Conservation (phyloP, 768 basidiomycete species). For the Tricholomella constricta region DNA sequence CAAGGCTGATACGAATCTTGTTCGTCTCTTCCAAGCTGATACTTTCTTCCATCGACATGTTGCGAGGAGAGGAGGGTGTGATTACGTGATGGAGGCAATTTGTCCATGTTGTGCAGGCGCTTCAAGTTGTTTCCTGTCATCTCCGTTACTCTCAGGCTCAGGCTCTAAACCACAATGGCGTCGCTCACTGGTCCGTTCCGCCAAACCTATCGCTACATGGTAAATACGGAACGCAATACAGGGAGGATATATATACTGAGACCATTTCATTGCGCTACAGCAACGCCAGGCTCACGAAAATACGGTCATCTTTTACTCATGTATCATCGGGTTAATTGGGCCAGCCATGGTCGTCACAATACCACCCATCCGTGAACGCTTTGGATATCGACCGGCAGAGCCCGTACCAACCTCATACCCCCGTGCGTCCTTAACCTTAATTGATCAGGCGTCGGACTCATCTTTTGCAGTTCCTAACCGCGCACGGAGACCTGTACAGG, state of each 20-base stretch:
- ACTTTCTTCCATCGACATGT: constrained; percentile 80
- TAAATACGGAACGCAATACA: constrained; percentile 17
- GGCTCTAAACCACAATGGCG: constrained; percentile 35
- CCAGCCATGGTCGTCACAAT: constrained; percentile 72
- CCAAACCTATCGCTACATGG: constrained; percentile 53
- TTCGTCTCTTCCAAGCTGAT: constrained; percentile 95
- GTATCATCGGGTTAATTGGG: constrained; percentile 71
- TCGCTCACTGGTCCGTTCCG: constrained; percentile 49
- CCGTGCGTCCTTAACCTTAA: constrained; percentile 51
- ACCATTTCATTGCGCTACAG: constrained; percentile 41
- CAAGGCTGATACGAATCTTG: constrained; percentile 91
- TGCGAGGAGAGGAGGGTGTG: constrained; percentile 16
- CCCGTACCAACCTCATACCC: constrained; percentile 78
- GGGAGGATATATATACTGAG: background rate
- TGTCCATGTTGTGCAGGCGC: constrained; percentile 8
- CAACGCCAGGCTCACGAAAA: constrained; percentile 91
- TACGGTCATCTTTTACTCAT: constrained; percentile 89
- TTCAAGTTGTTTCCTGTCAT: constrained; percentile 8
- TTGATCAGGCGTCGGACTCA: background rate
- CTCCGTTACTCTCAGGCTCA: constrained; percentile 1
- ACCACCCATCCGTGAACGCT: constrained; percentile 75
- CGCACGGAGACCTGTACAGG: constrained; percentile 63
- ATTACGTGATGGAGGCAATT: constrained; percentile 23
- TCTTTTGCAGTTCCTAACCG: constrained; percentile 63
- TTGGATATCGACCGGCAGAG: constrained; percentile 73